A percentile compares a stretch with the other conserved stretches of the same genome.
phyloP scores from a whole-genome alignment of 208 protist genomes.

The Leishmania major region DNA sequence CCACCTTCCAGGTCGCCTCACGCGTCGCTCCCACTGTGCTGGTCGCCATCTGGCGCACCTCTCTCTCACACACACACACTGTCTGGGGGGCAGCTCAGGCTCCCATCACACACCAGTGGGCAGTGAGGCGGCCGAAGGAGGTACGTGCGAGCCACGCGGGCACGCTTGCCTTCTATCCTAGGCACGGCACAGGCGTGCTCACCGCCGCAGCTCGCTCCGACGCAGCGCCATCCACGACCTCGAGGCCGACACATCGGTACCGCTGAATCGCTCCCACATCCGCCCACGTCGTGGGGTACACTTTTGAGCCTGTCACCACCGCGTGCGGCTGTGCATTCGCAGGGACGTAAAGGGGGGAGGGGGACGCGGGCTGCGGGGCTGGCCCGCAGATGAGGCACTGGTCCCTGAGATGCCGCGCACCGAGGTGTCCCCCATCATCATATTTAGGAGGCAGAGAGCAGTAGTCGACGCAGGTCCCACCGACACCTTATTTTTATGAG shows the following conservation, averaged over 20 bases:
- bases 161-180: not conserved
- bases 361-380: not conserved
- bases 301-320: not conserved
- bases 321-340: not conserved
- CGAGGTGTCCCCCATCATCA: not conserved
- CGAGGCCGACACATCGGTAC: not conserved
- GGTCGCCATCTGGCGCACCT: not conserved
- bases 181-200: not conserved
- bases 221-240: not conserved
- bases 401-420: not conserved
- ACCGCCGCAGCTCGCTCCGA: not conserved
- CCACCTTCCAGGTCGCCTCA: not conserved
- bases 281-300: not conserved
- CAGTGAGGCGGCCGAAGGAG: not conserved
- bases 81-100: not conserved
- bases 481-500: not conserved
- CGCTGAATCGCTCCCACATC: not conserved
- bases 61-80: not conserved
- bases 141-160: not conserved
- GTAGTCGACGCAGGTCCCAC: not conserved
- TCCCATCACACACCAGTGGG: not conserved
- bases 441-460: not conserved
- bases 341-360: not conserved
- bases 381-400: not conserved
- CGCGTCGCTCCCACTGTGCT: not conserved